A percentile compares a stretch with the other conserved stretches of the same genome.
phyloP scores from a whole-genome alignment of 1,284 basidiomycete species.

The Rhodotorula mucilaginosa region DNA sequence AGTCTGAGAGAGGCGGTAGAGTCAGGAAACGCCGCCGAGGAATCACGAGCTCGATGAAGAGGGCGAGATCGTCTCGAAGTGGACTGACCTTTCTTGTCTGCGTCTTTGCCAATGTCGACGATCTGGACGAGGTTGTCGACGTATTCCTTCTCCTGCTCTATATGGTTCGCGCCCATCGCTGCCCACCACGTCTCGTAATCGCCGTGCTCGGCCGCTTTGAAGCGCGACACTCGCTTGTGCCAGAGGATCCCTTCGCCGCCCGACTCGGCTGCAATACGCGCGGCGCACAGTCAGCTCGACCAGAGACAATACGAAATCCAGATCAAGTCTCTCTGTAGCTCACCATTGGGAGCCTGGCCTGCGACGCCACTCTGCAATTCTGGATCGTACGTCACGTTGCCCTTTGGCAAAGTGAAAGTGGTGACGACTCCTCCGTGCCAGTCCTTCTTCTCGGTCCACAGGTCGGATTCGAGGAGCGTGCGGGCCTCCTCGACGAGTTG shows the following conservation, averaged over 20 bases:
- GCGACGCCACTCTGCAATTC: neutral
- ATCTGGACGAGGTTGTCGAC: conserved; percentile 30
- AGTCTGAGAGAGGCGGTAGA: conserved; percentile 4
- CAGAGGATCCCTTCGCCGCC: conserved; percentile 35
- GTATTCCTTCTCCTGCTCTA: conserved; percentile 35
- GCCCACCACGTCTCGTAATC: conserved; percentile 31
- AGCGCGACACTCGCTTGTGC: conserved; percentile 28
- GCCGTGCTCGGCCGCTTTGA: conserved; percentile 19
- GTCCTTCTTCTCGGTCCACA: conserved; percentile 23
- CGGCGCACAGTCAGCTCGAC: no score
- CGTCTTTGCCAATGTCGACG: conserved; percentile 18
- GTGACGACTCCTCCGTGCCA: conserved; percentile 31
- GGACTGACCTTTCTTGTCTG: conserved; percentile 20
- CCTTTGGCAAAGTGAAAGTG: conserved; percentile 18
- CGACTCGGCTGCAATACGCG: conserved; percentile 1
- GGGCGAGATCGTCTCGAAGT: neutral
- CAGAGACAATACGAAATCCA: neutral
- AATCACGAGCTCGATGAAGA: neutral
- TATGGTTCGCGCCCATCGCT: conserved; percentile 24
- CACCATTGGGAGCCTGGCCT: conserved; percentile 13
- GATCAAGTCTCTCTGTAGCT: neutral
- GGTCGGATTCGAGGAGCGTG: conserved; percentile 6
- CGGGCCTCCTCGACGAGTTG: conserved; percentile 43
- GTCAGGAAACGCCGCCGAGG: neutral
- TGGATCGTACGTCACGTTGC: conserved; percentile 12